Conservation (phyloP, 2,329 filamentous ascomycete genomes). For the Xylaria sp. region DNA sequence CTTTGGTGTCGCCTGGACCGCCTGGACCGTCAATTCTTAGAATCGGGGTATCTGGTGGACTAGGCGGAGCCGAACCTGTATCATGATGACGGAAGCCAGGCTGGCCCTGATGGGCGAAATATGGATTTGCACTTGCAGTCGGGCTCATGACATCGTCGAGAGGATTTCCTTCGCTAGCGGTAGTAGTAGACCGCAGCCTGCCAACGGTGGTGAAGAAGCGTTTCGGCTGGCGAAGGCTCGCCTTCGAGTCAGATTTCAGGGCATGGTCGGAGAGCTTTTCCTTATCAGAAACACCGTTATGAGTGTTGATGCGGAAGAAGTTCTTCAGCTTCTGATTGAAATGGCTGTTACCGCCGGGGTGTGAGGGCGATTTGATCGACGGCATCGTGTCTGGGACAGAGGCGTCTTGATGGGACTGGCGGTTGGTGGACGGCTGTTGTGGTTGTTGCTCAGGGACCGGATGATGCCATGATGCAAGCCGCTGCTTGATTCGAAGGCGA, state of each 20-base stretch:
- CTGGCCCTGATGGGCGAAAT: conserved; percentile 95
- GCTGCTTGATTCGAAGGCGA: conserved; percentile 48
- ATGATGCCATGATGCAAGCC: conserved; percentile 51
- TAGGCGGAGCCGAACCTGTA: conserved; percentile 89
- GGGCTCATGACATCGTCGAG: conserved; percentile 91
- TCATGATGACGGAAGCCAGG: conserved; percentile 95
- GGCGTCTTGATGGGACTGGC: conserved; percentile 14
- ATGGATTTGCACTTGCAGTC: conserved; percentile 94
- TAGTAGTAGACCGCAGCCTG: conserved; percentile 87
- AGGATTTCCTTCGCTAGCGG: conserved; percentile 90
- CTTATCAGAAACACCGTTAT: conserved; percentile 53
- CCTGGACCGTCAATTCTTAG: conserved; percentile 77
- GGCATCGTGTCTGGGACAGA: conserved; percentile 53
- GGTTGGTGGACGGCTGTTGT: conserved; percentile 27
- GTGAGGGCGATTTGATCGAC: conserved; percentile 62
- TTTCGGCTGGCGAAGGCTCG: conserved; percentile 81
- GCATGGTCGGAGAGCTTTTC: conserved; percentile 47
- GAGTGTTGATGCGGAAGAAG: conserved; percentile 75
- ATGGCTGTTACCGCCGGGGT: conserved; percentile 63
- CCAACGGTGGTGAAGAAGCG: conserved; percentile 88
- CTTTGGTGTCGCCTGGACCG: conserved; percentile 70
- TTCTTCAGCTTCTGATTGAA: conserved; percentile 76
- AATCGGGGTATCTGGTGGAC: conserved; percentile 88
- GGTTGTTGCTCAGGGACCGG: conserved; percentile 42
- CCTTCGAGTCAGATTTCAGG: conserved; percentile 69